Percentiles rank a stretch among this genome's conserved stretches.
Conservation (phyloP, 768 basidiomycete genomes). For the Clavulina sp. region DNA sequence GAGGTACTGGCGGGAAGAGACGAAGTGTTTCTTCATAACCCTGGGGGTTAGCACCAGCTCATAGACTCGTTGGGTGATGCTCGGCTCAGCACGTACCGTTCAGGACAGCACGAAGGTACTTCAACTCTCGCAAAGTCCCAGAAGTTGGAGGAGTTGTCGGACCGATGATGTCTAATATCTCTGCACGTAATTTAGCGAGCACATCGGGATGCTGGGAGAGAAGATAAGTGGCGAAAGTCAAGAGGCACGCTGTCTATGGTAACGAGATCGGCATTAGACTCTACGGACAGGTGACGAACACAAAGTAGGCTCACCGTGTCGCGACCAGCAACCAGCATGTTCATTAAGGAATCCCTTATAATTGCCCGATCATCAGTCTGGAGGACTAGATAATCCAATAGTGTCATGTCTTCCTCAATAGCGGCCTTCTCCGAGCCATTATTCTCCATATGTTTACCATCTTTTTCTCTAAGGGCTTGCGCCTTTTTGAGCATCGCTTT, state of each 20-base stretch:
- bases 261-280: not conserved
- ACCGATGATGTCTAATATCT: constrained; percentile 33
- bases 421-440: too few species aligned
- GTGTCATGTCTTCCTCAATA: constrained; percentile 34
- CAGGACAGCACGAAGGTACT: constrained; percentile 46
- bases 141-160: constrained; percentile 29
- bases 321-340: constrained; percentile 55
- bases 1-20: constrained; percentile 31
- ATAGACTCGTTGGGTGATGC: not conserved
- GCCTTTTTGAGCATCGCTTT: constrained; percentile 2
- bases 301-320: constrained; percentile 65
- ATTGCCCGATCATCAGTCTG: constrained; percentile 44
- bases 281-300: not conserved
- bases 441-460: too few species aligned
- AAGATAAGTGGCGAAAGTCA: constrained; percentile 39
- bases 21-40: constrained; percentile 29
- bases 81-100: constrained; percentile 35
- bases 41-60: constrained; percentile 18
- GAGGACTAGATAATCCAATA: constrained; percentile 48
- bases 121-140: constrained; percentile 39
- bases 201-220: constrained; percentile 36
- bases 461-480: constrained; percentile 13
- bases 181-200: constrained; percentile 28
- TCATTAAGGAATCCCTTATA: constrained; percentile 64
- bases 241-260: constrained; percentile 28